Base-by-base conservation (phyloP, 208 protist species). In the Leishmania braziliensis region DNA sequence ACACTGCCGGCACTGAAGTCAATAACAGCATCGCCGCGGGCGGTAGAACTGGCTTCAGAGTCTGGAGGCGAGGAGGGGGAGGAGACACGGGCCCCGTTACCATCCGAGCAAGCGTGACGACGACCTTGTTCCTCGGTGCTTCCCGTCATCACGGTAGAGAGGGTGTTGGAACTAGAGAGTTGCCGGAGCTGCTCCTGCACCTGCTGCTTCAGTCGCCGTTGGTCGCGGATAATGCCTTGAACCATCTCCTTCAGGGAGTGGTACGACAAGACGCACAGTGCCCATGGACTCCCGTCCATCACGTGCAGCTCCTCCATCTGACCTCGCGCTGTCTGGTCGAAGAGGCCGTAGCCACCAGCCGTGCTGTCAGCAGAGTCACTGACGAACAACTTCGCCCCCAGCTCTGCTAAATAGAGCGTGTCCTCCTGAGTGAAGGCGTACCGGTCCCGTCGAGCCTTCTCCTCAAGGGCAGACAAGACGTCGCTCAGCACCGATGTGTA, bases 221-320 rank as follows among this genome's bases (percentile, higher is more conserved):
- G 86, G 74, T 97, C 93, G n/a, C 85, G 83, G 26, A 90, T 75
- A 46, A 97, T 88, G 46, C 85, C 87, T 51, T 88, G 79, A 43
- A 93, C 29, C 84, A 97, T 95, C 81, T 97, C 92, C 81, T 93
- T 92, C 6, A 97, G 82, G 33, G 90, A 91, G 33, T 84, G 89
- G 85, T 95, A 97, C 18, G 94, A 92, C 14, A 92, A 86, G n/a
- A 92, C 87, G 70, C 91, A 90, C 43, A 97, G 73, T 2, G 94
- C 90, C 88, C 90, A 94, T 48, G 94, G 94, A 62, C 92, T 92
- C 23, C 94, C 94, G 77, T 94, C 92, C 92, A 97, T 97, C 74
- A 97, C 94, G 56, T 94, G 88, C 77, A 97, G 86, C 82, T 97
- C 92, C 87, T 95, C 92, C 86, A 95, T 89, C 73, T 97, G 93